Evolutionary conservation across 2,329 filamentous ascomycete genomes (phyloP).

Genomic region (Albifimbria verrucaria): DNA sequence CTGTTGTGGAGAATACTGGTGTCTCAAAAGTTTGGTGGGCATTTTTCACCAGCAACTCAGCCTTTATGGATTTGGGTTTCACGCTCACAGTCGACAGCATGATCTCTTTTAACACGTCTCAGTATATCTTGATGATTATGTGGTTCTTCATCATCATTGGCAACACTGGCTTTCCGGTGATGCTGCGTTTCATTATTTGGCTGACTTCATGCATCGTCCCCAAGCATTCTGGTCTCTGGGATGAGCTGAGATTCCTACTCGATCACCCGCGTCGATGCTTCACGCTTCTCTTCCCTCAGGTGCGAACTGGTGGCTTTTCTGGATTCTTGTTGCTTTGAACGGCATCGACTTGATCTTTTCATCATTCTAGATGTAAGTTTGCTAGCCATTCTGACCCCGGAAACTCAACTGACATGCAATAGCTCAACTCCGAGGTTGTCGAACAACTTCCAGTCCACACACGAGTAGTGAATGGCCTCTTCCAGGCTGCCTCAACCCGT

Average conservation of each 20-base stretch:
- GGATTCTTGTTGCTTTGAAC: conserved; percentile 78
- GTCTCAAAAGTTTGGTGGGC: conserved; percentile 82
- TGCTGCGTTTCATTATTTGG: conserved; percentile 95
- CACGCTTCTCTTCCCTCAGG: conserved; percentile 87
- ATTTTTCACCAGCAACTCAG: conserved; percentile 81
- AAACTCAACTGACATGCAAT: conserved; percentile 14
- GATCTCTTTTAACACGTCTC: conserved; percentile 77
- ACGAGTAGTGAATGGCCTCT: conserved; percentile 80
- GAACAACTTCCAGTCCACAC: conserved; percentile 66
- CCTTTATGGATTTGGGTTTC: conserved; percentile 94
- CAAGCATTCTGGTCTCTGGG: conserved; percentile 68
- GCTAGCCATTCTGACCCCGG: not conserved
- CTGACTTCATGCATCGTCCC: conserved; percentile 64
- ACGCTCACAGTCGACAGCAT: conserved; percentile 93
- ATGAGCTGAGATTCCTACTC: conserved; percentile 85
- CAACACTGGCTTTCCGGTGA: conserved; percentile 92
- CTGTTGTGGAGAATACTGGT: conserved; percentile 58
- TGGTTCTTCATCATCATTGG: conserved; percentile 89
- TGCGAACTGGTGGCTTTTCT: conserved; percentile 95
- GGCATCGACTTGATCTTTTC: conserved; percentile 85
- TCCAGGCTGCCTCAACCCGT: conserved; percentile 84
- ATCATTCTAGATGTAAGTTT: conserved; percentile 79
- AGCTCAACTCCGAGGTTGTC: conserved; percentile 71
- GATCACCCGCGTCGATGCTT: conserved; percentile 97
- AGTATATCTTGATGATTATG: conserved; percentile 73